Evolutionary conservation across 1,139 yeast genomes (phyloP), one percentile per base, ranked within the genome.

Genomic region (Nakaseomyces sp.): DNA sequence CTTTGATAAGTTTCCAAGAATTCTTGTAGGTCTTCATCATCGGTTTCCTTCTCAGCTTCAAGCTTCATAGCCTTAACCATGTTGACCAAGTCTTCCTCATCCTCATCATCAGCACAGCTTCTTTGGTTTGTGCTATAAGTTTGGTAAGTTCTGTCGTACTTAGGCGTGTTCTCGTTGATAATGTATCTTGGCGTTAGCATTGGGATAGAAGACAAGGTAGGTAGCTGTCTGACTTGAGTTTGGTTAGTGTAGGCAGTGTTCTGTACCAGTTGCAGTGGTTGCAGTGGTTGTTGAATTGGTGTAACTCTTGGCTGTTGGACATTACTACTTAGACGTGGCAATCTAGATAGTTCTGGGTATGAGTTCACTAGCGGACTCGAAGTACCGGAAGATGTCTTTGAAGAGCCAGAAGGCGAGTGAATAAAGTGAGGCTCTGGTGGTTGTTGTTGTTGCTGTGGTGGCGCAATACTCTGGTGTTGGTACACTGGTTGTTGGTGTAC

Each of bases 51-150:
- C 12, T 48, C 51, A 13, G 44, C 43, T 8, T 44, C 49, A 10
- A 42, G 45, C 13, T 40, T 46, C 12, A 35, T 33, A 6, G 37
- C 35, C 10, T 41, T 30, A 10, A 38, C 35, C 31, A 48, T 12
- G 25, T 32, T 33, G n/a, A 32, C 32, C 29, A 36, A n/a, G 24
- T 22, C 29, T 24, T 20, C 28, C 42, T 36, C 29, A 5, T 36
- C 29, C 10, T 36, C 39, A 3, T 18, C 31, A 25, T 41, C 46
- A 4, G 54, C 56, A 30, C 47, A 47, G 44, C 51, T 56, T 45
- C 50, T 56, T 44, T 58, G 63, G n/a, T 43, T 37, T 2, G 55
- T 46, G 38, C 61, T 55, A 44, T 49, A 57, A 19, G 37, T 32
- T 12, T 32, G 25, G 15, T 41, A 32, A 7, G 37, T 32, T 32